Base-by-base conservation (phyloP, 768 basidiomycete genomes). In the Harrya chromipes region DNA sequence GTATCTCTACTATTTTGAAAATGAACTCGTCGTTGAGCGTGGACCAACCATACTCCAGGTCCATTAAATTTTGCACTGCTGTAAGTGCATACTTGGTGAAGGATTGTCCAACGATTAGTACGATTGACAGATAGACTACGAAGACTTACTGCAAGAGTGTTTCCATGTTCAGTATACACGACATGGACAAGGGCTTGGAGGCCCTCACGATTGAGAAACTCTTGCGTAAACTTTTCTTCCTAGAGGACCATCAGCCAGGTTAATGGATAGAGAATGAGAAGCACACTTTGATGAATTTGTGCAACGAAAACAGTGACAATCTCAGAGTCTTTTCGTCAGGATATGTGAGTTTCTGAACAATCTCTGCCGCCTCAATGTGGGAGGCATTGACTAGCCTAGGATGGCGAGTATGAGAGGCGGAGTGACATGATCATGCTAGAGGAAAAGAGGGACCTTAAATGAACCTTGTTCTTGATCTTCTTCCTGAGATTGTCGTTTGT, bases 1-100 rank as follows among this genome's bases (percentile, higher is more conserved):
- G 74, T 56, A 89, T 85, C 59, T 84, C 80, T 14, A 91, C 90
- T 43, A 93, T 79, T 65, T 80, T 79, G 58, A 82, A 75, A 46
- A 93, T 88, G 68, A 95, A 94, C 7, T 68, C 66, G 45, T 82
- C 75, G 53, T 83, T 81, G 6, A 94, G 77, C n/a, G 72, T 73
- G 1, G 80, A 75, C 90, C 89, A 94, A 39, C 90, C 91, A 53
- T 87, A 83, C 40, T 90, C 84, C 20, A 87, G 73, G 55, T 94
- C 90, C 86, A 94, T 89, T 24, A 94, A 66, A 62, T 90, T 89
- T 68, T 93, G 89, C 80, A 93, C 83, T 3, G 87, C 84, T 4
- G 84, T 81, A 33, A 95, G 74, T 9, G 90, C 89, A 55, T 94
- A 94, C 90, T 93, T 49, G 55, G 37, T 16, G 39, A 40, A 41